These are phyloP conservation scores for Castanopsis chinensis DNA, from an alignment of 306 rosid species.

Conservation along the genomic window DNA sequence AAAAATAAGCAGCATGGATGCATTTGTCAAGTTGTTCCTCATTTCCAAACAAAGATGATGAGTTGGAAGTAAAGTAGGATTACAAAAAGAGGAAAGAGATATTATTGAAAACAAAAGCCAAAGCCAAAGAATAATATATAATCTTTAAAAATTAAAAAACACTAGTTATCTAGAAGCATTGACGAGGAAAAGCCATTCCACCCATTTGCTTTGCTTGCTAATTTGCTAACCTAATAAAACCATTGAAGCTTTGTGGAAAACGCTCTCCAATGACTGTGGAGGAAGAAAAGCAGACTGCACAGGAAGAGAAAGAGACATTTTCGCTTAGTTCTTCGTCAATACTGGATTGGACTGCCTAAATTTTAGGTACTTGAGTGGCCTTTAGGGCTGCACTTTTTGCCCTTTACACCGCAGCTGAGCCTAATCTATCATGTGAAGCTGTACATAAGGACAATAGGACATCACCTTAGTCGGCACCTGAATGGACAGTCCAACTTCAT, in stretches of 20 bases:
- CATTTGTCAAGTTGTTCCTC: neutral
- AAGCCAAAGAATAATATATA: neutral
- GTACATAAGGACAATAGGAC: neutral
- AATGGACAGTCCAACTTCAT: no score
- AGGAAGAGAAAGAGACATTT: no score
- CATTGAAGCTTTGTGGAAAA: no score
- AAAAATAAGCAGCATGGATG: neutral
- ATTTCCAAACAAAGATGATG: neutral
- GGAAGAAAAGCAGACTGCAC: no score
- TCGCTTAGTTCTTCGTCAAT: neutral
- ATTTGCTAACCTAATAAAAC: no score
- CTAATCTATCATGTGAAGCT: neutral
- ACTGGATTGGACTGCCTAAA: neutral
- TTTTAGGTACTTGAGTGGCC: neutral
- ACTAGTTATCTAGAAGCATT: neutral
- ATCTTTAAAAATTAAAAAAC: neutral
- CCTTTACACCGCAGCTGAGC: neutral
- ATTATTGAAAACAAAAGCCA: neutral
- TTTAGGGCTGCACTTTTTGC: neutral
- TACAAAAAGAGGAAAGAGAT: neutral
- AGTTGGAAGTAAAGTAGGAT: neutral
- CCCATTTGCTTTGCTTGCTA: no score
- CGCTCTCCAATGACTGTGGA: no score
- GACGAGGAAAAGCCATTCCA: neutral
- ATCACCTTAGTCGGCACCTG: neutral